A percentile compares a stretch with the other conserved stretches of the same genome.
Evolutionary conservation across 768 basidiomycete species (phyloP).

Genomic region (Pleurotus pulmonarius): DNA sequence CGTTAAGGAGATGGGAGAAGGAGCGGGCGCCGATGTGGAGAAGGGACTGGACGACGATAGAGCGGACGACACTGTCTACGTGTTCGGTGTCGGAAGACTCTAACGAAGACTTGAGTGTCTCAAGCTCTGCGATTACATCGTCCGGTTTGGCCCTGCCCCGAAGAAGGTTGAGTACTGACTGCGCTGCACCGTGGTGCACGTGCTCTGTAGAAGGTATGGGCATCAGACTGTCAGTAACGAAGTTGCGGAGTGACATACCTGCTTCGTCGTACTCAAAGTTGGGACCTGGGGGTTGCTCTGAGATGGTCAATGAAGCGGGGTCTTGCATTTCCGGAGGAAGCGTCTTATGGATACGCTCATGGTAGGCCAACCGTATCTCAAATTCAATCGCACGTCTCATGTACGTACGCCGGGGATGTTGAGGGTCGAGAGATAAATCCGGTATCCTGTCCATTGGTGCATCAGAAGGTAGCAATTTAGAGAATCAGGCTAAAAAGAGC

Average conservation of each 20-base stretch:
- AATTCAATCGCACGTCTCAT: slow-evolving; percentile 84
- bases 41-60: slow-evolving; percentile 83
- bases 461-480: background rate
- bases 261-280: slow-evolving; percentile 83
- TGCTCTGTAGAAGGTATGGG: slow-evolving; percentile 44
- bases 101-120: slow-evolving; percentile 62
- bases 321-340: slow-evolving; percentile 80
- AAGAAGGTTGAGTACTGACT: slow-evolving; percentile 73
- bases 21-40: slow-evolving; percentile 91
- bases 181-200: slow-evolving; percentile 77
- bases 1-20: slow-evolving; percentile 97
- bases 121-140: slow-evolving; percentile 74
- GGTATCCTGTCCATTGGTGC: slow-evolving; percentile 58
- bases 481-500: no score
- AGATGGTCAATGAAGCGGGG: slow-evolving; percentile 58
- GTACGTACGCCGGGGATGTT: slow-evolving; percentile 87
- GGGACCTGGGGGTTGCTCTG: slow-evolving; percentile 71
- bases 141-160: slow-evolving; percentile 78
- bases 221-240: background rate
- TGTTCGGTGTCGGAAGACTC: slow-evolving; percentile 57
- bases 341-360: slow-evolving; percentile 87
- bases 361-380: slow-evolving; percentile 89
- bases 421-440: slow-evolving; percentile 66
- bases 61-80: slow-evolving; percentile 64
- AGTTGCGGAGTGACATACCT: slow-evolving; percentile 36